A percentile compares a stretch with the other conserved stretches of the same genome.
Conservation (phyloP, 2,329 filamentous ascomycete species). For the Fusarium palustre region DNA sequence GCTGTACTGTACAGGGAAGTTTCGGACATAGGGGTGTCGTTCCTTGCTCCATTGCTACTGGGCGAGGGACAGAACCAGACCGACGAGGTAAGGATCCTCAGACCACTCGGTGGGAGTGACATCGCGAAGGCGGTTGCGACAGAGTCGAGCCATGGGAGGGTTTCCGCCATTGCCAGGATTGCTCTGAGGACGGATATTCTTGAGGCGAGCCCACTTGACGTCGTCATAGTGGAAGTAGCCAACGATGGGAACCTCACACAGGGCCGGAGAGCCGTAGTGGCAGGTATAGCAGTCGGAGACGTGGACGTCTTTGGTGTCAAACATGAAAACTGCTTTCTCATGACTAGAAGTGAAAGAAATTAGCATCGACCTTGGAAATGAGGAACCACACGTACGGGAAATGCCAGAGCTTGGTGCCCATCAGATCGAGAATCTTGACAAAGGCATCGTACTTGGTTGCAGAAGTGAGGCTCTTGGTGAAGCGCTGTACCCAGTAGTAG, state of each 20-base stretch:
- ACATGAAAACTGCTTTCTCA: background rate
- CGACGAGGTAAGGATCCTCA: background rate
- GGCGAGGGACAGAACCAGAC: background rate
- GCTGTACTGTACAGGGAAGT: background rate
- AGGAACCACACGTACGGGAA: background rate
- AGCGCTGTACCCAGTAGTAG: accelerated
- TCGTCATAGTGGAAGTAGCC: background rate
- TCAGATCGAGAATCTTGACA: background rate
- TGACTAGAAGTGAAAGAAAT: background rate
- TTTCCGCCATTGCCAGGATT: background rate
- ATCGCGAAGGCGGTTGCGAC: background rate
- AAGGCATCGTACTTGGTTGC: background rate
- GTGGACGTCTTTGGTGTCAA: background rate
- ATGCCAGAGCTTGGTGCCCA: background rate
- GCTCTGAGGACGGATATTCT: background rate
- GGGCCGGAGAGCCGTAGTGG: background rate
- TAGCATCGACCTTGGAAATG: accelerated
- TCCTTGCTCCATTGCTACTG: background rate
- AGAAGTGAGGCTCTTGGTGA: background rate
- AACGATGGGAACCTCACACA: background rate
- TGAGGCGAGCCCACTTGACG: background rate
- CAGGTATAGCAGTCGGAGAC: background rate
- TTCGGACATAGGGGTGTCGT: background rate
- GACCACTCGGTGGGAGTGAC: background rate
- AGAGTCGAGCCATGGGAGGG: background rate